Evolutionary conservation across 768 basidiomycete species (phyloP).

Genomic region (Suillus plorans): DNA sequence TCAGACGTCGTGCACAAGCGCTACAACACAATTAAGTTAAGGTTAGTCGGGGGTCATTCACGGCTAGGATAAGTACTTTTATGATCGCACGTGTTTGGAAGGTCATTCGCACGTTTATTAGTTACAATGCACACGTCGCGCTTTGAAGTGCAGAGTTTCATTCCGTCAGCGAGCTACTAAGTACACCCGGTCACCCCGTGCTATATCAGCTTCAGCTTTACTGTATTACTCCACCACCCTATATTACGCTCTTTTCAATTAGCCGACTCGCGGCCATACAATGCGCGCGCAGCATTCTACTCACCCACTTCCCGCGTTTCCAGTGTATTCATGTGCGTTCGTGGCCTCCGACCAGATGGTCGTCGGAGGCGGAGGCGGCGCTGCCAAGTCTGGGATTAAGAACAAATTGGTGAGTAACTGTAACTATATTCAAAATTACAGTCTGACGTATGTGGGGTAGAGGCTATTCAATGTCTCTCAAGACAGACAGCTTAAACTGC

Average conservation of each 20-base stretch:
- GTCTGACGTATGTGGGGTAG: conserved; percentile 35
- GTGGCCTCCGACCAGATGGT: conserved; percentile 68
- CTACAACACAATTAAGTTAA: background rate
- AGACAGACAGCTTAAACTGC: conserved; percentile 50
- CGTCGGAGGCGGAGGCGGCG: conserved; percentile 89
- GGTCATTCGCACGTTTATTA: conserved; percentile 19
- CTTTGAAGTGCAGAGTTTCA: background rate
- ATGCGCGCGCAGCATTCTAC: conserved; percentile 83
- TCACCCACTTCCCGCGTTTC: conserved; percentile 80
- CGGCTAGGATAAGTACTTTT: background rate
- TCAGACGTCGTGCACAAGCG: background rate
- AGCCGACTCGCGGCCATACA: conserved; percentile 5
- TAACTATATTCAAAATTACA: conserved; percentile 1
- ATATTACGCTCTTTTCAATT: conserved; percentile 2
- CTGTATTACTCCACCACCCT: conserved; percentile 1
- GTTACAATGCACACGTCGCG: background rate
- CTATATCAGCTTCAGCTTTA: conserved; percentile 8
- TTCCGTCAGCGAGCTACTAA: background rate
- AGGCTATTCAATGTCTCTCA: conserved; percentile 64
- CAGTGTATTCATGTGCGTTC: conserved; percentile 87
- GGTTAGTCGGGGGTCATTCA: background rate
- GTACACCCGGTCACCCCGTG: background rate
- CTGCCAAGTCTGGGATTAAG: conserved; percentile 84
- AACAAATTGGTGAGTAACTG: conserved; percentile 77
- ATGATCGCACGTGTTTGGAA: conserved; percentile 14